These are phyloP conservation scores for Coffea eugenioides DNA, from an alignment of 257 asterid genomes.

Conservation along the genomic window DNA sequence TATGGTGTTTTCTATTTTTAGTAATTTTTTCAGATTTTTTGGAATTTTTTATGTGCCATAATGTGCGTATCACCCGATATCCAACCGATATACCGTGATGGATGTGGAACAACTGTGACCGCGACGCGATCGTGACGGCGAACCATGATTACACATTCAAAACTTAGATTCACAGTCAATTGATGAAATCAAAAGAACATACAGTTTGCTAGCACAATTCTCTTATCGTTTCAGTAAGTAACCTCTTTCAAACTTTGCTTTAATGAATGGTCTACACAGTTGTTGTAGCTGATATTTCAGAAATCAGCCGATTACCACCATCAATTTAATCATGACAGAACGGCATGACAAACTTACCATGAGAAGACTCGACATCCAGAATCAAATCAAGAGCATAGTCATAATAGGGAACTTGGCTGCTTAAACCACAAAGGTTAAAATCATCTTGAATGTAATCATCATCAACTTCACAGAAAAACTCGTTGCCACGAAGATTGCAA, in stretches of 20 bases:
- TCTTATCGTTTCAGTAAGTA: not conserved
- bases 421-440: constrained; percentile 56
- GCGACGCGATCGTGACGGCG: too few relatives aligned
- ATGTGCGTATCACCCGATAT: too few relatives aligned
- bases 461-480: constrained; percentile 56
- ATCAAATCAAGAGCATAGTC: constrained; percentile 59
- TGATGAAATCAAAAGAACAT: not conserved
- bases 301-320: not conserved
- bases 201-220: not conserved
- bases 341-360: constrained; percentile 33
- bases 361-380: constrained; percentile 56
- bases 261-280: not conserved
- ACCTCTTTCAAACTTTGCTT: not conserved
- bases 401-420: constrained; percentile 53
- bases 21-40: too few relatives aligned
- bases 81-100: too few relatives aligned
- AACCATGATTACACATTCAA: not conserved
- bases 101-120: too few relatives aligned
- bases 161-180: not conserved
- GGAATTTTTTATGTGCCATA: too few relatives aligned
- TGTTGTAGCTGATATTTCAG: not conserved
- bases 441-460: constrained; percentile 65
- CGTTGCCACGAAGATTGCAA: constrained; percentile 58
- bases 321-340: not conserved
- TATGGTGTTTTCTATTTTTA: too few relatives aligned